These are phyloP conservation scores for Saccharum officinarum DNA, from an alignment of 176 grass and related monocot species.

Conservation along the genomic window DNA sequence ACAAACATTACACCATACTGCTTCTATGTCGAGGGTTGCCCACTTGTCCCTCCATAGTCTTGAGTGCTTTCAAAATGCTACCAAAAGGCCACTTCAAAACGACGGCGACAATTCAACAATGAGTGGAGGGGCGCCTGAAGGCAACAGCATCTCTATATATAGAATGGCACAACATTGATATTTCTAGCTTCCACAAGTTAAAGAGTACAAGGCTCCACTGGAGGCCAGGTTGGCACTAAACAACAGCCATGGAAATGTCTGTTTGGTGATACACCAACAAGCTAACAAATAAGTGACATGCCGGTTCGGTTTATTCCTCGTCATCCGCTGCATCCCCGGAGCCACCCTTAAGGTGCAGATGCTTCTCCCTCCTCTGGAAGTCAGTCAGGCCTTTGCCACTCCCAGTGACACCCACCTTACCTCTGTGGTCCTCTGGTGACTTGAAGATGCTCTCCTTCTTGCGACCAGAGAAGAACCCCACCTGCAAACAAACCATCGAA, in stretches of 20 bases:
- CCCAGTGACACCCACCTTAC: conserved; percentile 96
- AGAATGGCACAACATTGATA: neutral
- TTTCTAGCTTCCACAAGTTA: conserved; percentile 31
- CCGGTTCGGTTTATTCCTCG: conserved; percentile 50
- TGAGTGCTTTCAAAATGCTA: too few relatives aligned
- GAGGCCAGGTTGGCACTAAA: neutral
- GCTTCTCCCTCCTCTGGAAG: conserved; percentile 97
- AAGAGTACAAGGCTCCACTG: neutral
- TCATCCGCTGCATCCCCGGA: conserved; percentile 46
- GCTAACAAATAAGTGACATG: neutral
- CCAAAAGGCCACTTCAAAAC: neutral
- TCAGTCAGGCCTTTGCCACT: conserved; percentile 96
- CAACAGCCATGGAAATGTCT: neutral
- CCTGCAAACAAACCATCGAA: conserved; percentile 43
- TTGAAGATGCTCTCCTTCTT: conserved; percentile 99
- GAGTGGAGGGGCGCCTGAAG: neutral
- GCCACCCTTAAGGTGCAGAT: conserved; percentile 78
- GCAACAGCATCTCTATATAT: neutral
- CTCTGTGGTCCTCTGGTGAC: conserved; percentile 91
- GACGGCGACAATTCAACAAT: neutral
- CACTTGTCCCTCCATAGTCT: too few relatives aligned
- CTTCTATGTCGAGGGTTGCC: too few relatives aligned
- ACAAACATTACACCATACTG: too few relatives aligned
- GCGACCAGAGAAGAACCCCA: conserved; percentile 91
- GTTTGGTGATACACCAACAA: neutral